Base-by-base conservation (phyloP, 2,329 filamentous ascomycete genomes). In the Magnaporthiopsis incrustans region DNA sequence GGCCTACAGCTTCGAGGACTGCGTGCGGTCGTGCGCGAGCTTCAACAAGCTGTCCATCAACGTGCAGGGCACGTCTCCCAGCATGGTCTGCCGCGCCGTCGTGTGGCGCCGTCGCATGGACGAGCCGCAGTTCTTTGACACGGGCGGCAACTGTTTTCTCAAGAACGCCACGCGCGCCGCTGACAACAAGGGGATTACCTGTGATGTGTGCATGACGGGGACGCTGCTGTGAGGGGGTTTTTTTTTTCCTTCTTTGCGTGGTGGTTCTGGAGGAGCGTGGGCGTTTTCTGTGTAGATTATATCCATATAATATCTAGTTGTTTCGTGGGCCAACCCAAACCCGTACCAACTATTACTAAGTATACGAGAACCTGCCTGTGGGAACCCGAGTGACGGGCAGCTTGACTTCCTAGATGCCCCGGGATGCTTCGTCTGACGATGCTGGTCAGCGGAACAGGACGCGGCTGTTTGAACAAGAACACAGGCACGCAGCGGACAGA, bases 1-100 rank as follows among this genome's bases (percentile, higher is more conserved):
- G n/a, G 60, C 44, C 60, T 61, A 53, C 60, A 35, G 30, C 3
- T 61, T 38, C 60, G 18, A 15, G 35, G 60, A 61, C 60, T 61
- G 60, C 60, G 30, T 61, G 30, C 26, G 15, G n/a, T 35, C 60
- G 26, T 53, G 60, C 38, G 60, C 60, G 3, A 56, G 35, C 25
- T 62, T 27, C 22, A 56, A 56, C 25, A 32, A 33, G 15, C 27
- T 61, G 59, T 61, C 59, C 35, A 4, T 15, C 59, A 38, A 38
- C 10, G 35, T 44, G 4, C 59, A 35, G 22, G 33, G n/a, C 35
- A 8, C 32, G 59, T 26, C 35, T n/a, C 44, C 59, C 18, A 25
- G n/a, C 35, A 32, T 61, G 59, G 26, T 38, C 15, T 61, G 59
- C 35, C 59, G 59, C 59, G 26, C 33, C 26, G 59, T 38, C 11